Conservation (phyloP, 495 filamentous ascomycete species). For the Parachaetomium inaequale region DNA sequence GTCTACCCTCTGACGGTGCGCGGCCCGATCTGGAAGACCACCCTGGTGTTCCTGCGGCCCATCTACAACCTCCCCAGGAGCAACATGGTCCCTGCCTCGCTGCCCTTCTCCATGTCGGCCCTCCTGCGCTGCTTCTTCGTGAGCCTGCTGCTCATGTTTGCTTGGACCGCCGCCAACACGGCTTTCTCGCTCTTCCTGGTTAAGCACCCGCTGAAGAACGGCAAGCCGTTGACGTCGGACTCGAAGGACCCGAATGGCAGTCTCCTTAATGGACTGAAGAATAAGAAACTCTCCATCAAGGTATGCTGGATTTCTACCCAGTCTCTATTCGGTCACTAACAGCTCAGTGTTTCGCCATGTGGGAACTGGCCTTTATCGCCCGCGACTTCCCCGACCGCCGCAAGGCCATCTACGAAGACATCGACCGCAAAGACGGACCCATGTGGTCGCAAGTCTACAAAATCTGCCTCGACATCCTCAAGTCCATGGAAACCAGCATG, state of each 20-base stretch:
- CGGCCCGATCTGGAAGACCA: constrained; percentile 59
- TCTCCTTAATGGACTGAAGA: constrained; percentile 75
- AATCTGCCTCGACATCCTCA: constrained; percentile 63
- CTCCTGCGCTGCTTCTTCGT: constrained; percentile 59
- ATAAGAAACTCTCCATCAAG: constrained; percentile 62
- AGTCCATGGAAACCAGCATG: constrained; percentile 62
- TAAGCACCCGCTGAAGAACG: constrained; percentile 76
- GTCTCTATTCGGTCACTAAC: constrained; percentile 22
- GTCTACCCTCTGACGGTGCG: constrained; percentile 65
- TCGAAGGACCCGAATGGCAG: constrained; percentile 91
- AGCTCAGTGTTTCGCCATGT: constrained; percentile 73
- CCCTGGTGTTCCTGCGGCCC: constrained; percentile 63
- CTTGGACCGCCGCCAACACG: constrained; percentile 72
- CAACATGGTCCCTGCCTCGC: constrained; percentile 56
- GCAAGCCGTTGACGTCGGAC: constrained; percentile 74
- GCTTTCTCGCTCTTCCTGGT: constrained; percentile 75
- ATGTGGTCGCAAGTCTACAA: constrained; percentile 76
- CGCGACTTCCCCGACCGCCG: constrained; percentile 67
- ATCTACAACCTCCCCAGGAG: constrained; percentile 71
- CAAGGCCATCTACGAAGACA: constrained; percentile 80
- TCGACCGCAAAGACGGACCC: constrained; percentile 73
- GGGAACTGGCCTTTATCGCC: constrained; percentile 81
- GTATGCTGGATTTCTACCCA: constrained; percentile 35
- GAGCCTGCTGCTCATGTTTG: constrained; percentile 60
- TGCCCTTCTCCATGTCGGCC: constrained; percentile 55